Evolutionary conservation across 345 rosid species (phyloP).

Genomic region (Salix exigua): DNA sequence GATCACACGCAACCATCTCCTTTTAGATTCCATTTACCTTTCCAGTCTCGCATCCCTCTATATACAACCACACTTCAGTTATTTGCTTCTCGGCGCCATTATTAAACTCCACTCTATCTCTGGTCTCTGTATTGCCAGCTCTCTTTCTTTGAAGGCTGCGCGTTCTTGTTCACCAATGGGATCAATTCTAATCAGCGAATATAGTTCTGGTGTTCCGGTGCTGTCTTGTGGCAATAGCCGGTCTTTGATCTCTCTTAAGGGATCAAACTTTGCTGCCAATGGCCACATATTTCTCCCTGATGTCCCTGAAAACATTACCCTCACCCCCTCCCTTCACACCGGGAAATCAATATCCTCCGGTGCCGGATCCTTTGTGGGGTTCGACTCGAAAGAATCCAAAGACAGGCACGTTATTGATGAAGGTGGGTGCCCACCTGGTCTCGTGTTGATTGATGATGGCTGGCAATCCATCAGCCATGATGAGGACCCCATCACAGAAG

Average conservation of each 20-base stretch:
- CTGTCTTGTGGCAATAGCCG: neutral
- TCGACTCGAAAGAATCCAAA: slow-evolving; percentile 32
- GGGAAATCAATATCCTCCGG: slow-evolving; percentile 7
- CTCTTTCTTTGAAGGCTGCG: neutral
- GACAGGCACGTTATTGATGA: slow-evolving; percentile 75
- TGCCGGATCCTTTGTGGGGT: slow-evolving; percentile 68
- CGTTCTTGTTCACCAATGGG: slow-evolving; percentile 15
- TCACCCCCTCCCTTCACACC: slow-evolving; percentile 1
- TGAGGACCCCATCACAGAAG: slow-evolving; percentile 59
- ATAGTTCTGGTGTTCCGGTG: too few species aligned
- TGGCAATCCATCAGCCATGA: slow-evolving; percentile 94
- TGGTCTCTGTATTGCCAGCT: neutral
- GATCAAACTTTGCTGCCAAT: slow-evolving; percentile 19
- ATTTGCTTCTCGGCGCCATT: neutral
- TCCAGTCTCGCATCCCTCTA: neutral
- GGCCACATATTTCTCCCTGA: slow-evolving; percentile 23
- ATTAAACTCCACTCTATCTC: neutral
- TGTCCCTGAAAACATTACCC: slow-evolving; percentile 18
- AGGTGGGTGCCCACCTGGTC: slow-evolving; percentile 93
- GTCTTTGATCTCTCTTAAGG: slow-evolving; percentile 12
- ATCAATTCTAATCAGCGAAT: slow-evolving; percentile 22
- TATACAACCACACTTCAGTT: neutral
- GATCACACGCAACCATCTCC: neutral
- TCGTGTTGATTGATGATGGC: slow-evolving; percentile 91
- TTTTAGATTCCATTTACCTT: neutral